Evolutionary conservation across 2,329 filamentous ascomycete genomes (phyloP).

Genomic region (Xylaria polymorpha): DNA sequence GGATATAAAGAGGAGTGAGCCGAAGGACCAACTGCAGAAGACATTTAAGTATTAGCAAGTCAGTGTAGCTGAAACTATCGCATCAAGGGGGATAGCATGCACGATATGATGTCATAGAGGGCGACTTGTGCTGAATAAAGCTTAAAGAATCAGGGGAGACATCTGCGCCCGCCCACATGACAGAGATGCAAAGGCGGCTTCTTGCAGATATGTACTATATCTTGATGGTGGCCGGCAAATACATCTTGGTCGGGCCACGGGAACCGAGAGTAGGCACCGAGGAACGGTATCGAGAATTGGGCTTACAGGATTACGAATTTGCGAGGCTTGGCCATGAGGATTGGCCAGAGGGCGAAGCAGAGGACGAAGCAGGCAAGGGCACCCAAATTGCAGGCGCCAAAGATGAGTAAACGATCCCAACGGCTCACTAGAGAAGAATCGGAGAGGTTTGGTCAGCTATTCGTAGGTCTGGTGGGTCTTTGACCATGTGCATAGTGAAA

Average conservation of each 20-base stretch:
- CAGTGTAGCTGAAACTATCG: neutral
- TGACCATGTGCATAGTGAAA: conserved; percentile 57
- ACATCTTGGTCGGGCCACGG: conserved; percentile 33
- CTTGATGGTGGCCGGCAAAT: conserved; percentile 34
- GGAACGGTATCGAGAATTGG: conserved; percentile 33
- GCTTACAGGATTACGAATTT: conserved; percentile 98
- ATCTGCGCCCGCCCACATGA: conserved; percentile 44
- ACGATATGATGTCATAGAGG: conserved; percentile 24
- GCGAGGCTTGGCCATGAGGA: conserved; percentile 81
- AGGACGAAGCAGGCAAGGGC: conserved; percentile 92
- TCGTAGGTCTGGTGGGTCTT: conserved; percentile 40
- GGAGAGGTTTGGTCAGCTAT: conserved; percentile 49
- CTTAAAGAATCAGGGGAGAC: conserved; percentile 43
- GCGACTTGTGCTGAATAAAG: conserved; percentile 38
- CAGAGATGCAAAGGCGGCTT: conserved; percentile 48
- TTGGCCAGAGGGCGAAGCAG: conserved; percentile 89
- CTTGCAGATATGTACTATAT: conserved; percentile 45
- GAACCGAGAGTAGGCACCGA: conserved; percentile 36
- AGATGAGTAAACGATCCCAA: conserved; percentile 95
- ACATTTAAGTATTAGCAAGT: conserved; percentile 48
- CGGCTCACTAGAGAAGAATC: conserved; percentile 77
- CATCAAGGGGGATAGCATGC: conserved; percentile 14
- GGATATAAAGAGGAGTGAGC: conserved; percentile 86
- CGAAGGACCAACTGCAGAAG: conserved; percentile 85
- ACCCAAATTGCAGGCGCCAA: conserved; percentile 88